Conservation (phyloP, 192 early-diverging fungal genomes). For the Entomortierella lignicola region DNA sequence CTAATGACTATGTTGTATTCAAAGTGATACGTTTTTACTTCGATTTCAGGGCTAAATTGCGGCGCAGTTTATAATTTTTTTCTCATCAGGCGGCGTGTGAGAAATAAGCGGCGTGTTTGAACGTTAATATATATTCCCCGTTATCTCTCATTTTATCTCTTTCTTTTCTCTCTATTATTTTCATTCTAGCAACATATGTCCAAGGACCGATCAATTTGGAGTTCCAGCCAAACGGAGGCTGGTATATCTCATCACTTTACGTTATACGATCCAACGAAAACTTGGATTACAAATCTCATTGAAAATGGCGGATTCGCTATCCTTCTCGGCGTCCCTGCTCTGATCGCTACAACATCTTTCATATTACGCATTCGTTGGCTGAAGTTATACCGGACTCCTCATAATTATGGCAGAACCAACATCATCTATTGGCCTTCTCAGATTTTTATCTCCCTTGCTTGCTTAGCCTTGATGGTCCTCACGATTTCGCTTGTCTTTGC, state of each 20-base stretch:
- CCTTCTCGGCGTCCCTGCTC: conserved; percentile 17
- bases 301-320: conserved; percentile 22
- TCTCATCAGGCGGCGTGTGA: no score
- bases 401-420: conserved; percentile 24
- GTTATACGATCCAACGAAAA: conserved; percentile 10
- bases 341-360: conserved; percentile 1
- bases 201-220: conserved; percentile 8
- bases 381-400: background rate
- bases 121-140: no score
- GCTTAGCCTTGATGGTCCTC: conserved; percentile 4
- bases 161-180: background rate
- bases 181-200: background rate
- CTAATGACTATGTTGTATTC: no score
- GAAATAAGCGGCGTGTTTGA: no score
- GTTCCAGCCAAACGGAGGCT: background rate
- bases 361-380: conserved; percentile 17
- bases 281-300: conserved; percentile 16
- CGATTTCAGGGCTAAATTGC: no score
- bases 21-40: no score
- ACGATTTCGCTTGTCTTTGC: background rate
- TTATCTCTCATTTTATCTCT: no score
- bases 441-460: conserved; percentile 17
- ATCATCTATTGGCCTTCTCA: conserved; percentile 42
- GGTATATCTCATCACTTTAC: background rate
- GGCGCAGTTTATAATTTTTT: no score